Evolutionary conservation across 768 basidiomycete genomes (phyloP), one percentile per base, ranked within the genome.

Genomic region (Saitozyma sp.): DNA sequence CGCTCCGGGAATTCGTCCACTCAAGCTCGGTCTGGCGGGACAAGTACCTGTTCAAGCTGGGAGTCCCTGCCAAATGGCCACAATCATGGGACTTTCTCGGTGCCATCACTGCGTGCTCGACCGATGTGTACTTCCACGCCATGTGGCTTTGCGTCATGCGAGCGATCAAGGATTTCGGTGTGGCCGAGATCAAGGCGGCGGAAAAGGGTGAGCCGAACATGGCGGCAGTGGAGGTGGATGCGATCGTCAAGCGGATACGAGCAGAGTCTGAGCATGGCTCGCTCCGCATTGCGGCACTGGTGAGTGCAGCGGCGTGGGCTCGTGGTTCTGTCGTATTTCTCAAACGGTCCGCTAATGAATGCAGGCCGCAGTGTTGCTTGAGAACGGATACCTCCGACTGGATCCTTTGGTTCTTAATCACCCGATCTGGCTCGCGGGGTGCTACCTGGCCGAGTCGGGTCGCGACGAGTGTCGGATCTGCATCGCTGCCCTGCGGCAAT

Each of bases 21-120:
- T 80, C 84, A 10, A 84, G 91, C 20, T 80, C 82, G 56, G 82
- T 85, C 51, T 95, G 92, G 92, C 83, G 89, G 63, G 87, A 89
- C 39, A 82, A 87, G 43, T 88, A 88, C 72, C 84, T 96, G 42
- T 84, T 83, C 48, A 83, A 84, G 51, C 90, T 95, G 38, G 92
- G 93, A 29, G 92, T 94, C 45, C 92, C 93, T 9, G 86, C 84
- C 58, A 88, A 89, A 75, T 89, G 91, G 77, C 87, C 88, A 59
- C 85, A 86, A 1, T 86, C 88, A 63, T 95, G 93, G 92, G 91
- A 96, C 71, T 97, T 95, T 70, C 86, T 93, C 50, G 84, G 84
- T 19, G 87, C 86, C n/a, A 85, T 88, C 20, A 84, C 85, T 10
- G 85, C 86, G 10, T 87, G 86, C 49, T 56, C 67, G 0, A 66